These are phyloP conservation scores for Penicillium sp. DNA, from an alignment of 2,329 filamentous ascomycete genomes.

Conservation along the genomic window DNA sequence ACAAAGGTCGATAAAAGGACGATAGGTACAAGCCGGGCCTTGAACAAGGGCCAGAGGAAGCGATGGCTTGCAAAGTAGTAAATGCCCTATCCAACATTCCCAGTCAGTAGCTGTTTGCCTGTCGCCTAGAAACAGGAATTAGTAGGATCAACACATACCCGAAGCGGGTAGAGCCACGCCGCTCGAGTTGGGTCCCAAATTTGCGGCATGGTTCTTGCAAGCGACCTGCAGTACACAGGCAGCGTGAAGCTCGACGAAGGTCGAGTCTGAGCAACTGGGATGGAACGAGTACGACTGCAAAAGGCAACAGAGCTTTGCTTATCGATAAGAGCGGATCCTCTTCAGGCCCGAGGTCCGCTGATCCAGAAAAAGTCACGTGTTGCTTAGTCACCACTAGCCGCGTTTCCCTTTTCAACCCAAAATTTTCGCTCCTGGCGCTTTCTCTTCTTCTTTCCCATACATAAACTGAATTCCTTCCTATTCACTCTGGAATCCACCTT, in stretches of 20 bases:
- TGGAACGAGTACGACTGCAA: conserved; percentile 1
- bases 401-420: conserved; percentile 27
- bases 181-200: conserved; percentile 37
- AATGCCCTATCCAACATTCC: conserved; percentile 61
- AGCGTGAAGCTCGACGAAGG: neutral
- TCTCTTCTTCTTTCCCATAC: conserved; percentile 40
- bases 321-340: conserved; percentile 38
- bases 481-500: conserved; percentile 51
- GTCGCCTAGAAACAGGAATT: neutral
- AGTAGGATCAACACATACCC: conserved; percentile 39
- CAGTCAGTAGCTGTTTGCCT: conserved; percentile 14
- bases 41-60: conserved; percentile 81
- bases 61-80: conserved; percentile 77
- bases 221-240: neutral
- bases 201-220: conserved; percentile 20
- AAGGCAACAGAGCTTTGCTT: conserved; percentile 28
- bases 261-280: neutral
- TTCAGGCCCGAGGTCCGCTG: neutral
- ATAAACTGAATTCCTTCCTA: conserved; percentile 51
- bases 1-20: conserved; percentile 81
- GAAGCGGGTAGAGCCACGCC: conserved; percentile 54
- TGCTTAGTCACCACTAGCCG: conserved; percentile 21
- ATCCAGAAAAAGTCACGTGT: conserved; percentile 17
- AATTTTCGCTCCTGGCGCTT: conserved; percentile 22
- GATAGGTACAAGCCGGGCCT: conserved; percentile 76